Conservation (phyloP, 306 rosid genomes). For the Cucurbita argyrosperma region DNA sequence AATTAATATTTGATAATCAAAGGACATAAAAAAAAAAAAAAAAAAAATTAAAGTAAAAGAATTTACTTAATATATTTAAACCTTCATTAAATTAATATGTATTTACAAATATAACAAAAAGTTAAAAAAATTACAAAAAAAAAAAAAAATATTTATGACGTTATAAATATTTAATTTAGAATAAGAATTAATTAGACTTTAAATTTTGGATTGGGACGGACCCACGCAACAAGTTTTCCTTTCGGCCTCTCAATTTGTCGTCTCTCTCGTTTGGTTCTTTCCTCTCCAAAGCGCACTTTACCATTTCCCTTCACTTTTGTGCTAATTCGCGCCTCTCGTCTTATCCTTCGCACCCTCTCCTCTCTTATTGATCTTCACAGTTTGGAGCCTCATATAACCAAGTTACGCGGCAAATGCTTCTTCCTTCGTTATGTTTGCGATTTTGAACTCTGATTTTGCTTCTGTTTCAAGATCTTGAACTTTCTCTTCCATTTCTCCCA, state of each 20-base stretch:
- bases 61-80: no score
- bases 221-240: constrained; percentile 32
- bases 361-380: background rate
- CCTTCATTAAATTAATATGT: no score
- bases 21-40: no score
- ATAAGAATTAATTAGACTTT: background rate
- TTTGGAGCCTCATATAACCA: background rate
- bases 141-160: background rate
- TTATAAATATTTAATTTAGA: background rate
- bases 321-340: constrained; percentile 24
- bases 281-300: constrained; percentile 17
- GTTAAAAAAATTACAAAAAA: no score
- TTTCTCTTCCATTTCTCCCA: background rate
- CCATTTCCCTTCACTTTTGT: constrained; percentile 7
- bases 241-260: constrained; percentile 44
- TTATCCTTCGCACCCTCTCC: constrained; percentile 25
- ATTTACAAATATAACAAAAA: no score
- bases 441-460: constrained; percentile 12
- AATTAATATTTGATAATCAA: no score
- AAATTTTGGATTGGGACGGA: constrained; percentile 22
- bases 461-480: constrained; percentile 4
- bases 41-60: no score
- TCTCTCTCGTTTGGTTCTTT: constrained; percentile 19
- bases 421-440: background rate
- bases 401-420: background rate